These are phyloP conservation scores for Micromonas commoda DNA, from an alignment of 139 green algal genomes.

Conservation along the genomic window DNA sequence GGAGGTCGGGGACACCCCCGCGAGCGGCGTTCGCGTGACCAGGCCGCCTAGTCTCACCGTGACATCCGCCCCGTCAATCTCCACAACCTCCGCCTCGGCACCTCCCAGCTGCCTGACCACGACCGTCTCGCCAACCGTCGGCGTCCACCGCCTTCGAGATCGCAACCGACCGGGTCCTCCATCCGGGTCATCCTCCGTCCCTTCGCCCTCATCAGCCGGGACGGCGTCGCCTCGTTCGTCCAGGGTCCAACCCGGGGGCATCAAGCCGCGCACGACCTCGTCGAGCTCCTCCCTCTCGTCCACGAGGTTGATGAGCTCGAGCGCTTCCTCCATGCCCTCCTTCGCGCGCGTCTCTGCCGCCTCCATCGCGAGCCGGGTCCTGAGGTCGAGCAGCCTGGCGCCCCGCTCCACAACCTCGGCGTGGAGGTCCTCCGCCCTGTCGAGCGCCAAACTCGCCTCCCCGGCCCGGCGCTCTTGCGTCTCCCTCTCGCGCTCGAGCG, in stretches of 20 bases:
- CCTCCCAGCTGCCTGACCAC: not conserved
- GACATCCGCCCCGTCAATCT: not conserved
- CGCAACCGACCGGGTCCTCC: not conserved
- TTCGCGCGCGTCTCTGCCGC: not conserved
- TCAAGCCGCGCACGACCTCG: not conserved
- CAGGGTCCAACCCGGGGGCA: not conserved
- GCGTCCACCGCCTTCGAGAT: not conserved
- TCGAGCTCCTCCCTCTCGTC: not conserved
- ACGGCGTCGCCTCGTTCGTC: not conserved
- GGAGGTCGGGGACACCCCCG: not conserved
- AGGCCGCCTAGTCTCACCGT: not conserved
- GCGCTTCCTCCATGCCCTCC: not conserved
- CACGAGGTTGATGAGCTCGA: no score
- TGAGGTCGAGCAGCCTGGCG: not conserved
- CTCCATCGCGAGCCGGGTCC: not conserved
- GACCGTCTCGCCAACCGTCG: not conserved
- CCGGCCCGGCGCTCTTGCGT: not conserved
- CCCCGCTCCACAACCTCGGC: not conserved
- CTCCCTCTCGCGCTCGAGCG: not conserved
- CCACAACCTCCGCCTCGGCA: constrained; percentile 14
- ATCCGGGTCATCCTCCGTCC: not conserved
- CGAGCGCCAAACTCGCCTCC: not conserved
- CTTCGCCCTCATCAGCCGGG: not conserved
- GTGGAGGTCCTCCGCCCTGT: not conserved
- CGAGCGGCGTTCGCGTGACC: not conserved